These are phyloP conservation scores for Myriosclerotinia scirpicola DNA, from an alignment of 2,329 filamentous ascomycete species.

Conservation along the genomic window DNA sequence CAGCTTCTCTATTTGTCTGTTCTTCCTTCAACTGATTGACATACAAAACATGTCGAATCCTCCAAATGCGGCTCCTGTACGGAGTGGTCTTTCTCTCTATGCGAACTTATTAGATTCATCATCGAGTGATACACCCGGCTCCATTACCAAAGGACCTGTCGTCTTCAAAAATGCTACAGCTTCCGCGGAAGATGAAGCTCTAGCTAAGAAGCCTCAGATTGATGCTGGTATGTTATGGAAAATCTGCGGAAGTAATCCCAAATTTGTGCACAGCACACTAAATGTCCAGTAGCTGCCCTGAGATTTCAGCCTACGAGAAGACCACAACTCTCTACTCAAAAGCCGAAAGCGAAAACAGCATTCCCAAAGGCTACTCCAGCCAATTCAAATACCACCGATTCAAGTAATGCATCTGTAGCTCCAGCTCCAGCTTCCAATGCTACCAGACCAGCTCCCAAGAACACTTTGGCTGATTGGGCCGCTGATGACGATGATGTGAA, in stretches of 20 bases:
- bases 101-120: slow-evolving; percentile 74
- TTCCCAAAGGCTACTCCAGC: slow-evolving; percentile 50
- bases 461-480: slow-evolving; percentile 77
- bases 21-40: slow-evolving; percentile 2
- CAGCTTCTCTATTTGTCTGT: slow-evolving; percentile 7
- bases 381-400: slow-evolving; percentile 31
- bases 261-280: slow-evolving; percentile 46
- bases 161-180: slow-evolving; percentile 58
- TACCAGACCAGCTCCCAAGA: slow-evolving; percentile 55
- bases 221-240: slow-evolving; percentile 58
- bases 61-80: slow-evolving; percentile 33
- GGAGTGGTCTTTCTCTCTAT: slow-evolving; percentile 70
- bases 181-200: slow-evolving; percentile 46
- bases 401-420: slow-evolving; percentile 37
- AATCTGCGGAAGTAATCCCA: slow-evolving; percentile 33
- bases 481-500: slow-evolving; percentile 77
- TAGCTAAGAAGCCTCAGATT: slow-evolving; percentile 59
- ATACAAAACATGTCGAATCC: slow-evolving; percentile 37
- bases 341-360: slow-evolving; percentile 60
- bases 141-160: slow-evolving; percentile 76
- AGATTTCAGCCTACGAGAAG: slow-evolving; percentile 86
- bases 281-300: slow-evolving; percentile 57
- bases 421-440: slow-evolving; percentile 38
- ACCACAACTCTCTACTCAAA: slow-evolving; percentile 61
- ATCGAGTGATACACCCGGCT: slow-evolving; percentile 50